Evolutionary conservation across 352 stramenopile genomes (phyloP), one percentile per base, ranked within the genome.

Genomic region (Pythium utonaiense): DNA sequence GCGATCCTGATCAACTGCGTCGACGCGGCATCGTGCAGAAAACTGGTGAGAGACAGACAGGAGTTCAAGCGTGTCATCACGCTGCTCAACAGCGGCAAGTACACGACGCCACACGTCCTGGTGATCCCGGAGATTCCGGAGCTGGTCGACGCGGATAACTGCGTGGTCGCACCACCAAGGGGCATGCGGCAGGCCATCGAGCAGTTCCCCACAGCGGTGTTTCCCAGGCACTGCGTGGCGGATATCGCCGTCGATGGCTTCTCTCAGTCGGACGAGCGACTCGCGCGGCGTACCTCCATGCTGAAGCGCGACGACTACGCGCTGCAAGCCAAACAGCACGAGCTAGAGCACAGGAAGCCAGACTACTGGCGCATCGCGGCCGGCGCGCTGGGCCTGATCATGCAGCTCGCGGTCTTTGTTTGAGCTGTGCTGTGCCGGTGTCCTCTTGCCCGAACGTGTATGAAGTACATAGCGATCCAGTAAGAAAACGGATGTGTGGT

Each of bases 11-110:
- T 63, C 56, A 63, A 63, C 34, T 50, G 36, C 16, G 45, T 49
- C 22, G 50, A 45, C 22, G 12, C 25, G 9, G 19, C 1, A 2
- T 6, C 22, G 45, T 63, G 28, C 22, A 55, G 7, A 34, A 55
- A 12, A 2, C 33, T 63, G 22, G 24, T 34, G 22, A 27, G 12
- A 8, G 34, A 63, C 12, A 6, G 1, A 3, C 13, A 3, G 4
- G 47, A 36, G 25, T 49, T 56, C 34, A 30, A 34, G 14, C 44
- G 45, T 3, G 10, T 63, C 10, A 24, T 56, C 19, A 16, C 56
- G 17, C 44, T 63, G 10, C 24, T 50, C 56, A 63, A 63, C 56
- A 57, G 56, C 28, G 56, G 56, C 33, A 63, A 63, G 27, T 63
- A 63, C 56, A 41, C 3, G 45, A 57, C 52, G 0, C 36, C 52